A percentile compares a stretch with the other conserved stretches of the same genome.
phyloP scores from a whole-genome alignment of 83 land plant genomes.

The Thuja plicata region DNA sequence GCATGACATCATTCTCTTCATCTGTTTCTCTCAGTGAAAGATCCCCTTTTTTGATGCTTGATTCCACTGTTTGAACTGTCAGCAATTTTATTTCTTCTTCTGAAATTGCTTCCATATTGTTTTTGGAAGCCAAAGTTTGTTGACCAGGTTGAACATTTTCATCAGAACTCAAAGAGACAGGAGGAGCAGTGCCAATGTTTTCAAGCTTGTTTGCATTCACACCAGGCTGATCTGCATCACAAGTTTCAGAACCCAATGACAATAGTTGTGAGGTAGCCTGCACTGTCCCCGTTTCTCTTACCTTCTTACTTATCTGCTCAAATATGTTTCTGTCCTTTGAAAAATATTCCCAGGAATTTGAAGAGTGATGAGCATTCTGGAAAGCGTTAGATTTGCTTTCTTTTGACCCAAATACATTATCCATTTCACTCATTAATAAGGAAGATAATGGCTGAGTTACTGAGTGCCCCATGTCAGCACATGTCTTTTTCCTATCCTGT shows the following conservation, averaged over 20 bases:
- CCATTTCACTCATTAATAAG: neutral
- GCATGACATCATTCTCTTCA: neutral
- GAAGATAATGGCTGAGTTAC: neutral
- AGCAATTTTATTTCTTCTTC: neutral
- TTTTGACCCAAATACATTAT: neutral
- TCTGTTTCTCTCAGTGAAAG: neutral
- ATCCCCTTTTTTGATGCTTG: neutral
- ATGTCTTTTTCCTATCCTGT: neutral
- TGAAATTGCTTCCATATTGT: neutral
- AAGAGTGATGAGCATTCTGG: neutral
- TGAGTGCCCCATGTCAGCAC: neutral
- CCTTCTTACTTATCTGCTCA: conserved; percentile 6
- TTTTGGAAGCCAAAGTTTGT: neutral
- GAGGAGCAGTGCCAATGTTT: neutral
- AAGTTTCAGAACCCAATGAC: conserved; percentile 1
- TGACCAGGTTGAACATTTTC: neutral
- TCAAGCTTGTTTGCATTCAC: neutral
- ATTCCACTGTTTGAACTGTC: conserved; percentile 12
- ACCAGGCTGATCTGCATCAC: neutral
- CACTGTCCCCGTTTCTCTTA: neutral
- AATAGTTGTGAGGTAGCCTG: neutral
- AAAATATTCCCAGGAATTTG: conserved; percentile 12
- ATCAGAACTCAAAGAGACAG: neutral
- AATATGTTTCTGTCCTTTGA: conserved; percentile 8
- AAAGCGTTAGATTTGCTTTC: neutral